Conservation (phyloP, 768 basidiomycete genomes). For the Tulasnella sp. region DNA sequence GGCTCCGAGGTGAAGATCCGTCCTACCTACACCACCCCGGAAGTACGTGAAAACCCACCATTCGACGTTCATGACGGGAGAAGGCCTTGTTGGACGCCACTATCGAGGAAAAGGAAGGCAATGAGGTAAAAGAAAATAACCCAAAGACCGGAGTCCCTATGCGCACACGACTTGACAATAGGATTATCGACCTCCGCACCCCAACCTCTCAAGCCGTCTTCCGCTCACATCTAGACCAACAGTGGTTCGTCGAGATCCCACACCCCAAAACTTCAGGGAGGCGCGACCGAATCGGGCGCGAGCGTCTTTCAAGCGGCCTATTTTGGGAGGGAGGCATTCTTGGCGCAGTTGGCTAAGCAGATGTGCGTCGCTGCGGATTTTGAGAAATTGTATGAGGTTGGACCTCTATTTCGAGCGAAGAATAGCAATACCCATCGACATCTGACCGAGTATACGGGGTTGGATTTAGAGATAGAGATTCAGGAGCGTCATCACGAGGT, state of each 20-base stretch:
- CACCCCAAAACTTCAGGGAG: constrained; percentile 90
- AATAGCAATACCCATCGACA: constrained; percentile 95
- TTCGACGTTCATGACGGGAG: constrained; percentile 84
- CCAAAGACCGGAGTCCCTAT: constrained; percentile 61
- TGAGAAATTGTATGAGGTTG: constrained; percentile 96
- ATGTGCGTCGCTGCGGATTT: constrained; percentile 99
- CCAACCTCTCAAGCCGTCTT: constrained; percentile 94
- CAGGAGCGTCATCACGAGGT: constrained; percentile 99
- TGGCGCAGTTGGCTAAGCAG: constrained; percentile 95
- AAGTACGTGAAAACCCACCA: constrained; percentile 60
- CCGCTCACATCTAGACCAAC: constrained; percentile 63
- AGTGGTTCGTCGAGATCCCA: constrained; percentile 94
- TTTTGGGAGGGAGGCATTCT: constrained; percentile 89
- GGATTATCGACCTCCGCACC: constrained; percentile 40
- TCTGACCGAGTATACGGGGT: constrained; percentile 93
- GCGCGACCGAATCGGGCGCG: constrained; percentile 92
- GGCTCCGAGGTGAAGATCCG: constrained; percentile 74
- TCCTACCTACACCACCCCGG: constrained; percentile 71
- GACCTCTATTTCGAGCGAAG: constrained; percentile 91
- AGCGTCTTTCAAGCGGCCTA: constrained; percentile 96
- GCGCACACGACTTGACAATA: constrained; percentile 1
- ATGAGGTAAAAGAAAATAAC: constrained; percentile 83
- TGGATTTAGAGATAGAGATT: constrained; percentile 97
- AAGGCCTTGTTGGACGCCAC: constrained; percentile 41
- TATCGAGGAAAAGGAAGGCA: constrained; percentile 58